Conservation (phyloP, 805 yeast species). For the Kodamaea fukazawae region DNA sequence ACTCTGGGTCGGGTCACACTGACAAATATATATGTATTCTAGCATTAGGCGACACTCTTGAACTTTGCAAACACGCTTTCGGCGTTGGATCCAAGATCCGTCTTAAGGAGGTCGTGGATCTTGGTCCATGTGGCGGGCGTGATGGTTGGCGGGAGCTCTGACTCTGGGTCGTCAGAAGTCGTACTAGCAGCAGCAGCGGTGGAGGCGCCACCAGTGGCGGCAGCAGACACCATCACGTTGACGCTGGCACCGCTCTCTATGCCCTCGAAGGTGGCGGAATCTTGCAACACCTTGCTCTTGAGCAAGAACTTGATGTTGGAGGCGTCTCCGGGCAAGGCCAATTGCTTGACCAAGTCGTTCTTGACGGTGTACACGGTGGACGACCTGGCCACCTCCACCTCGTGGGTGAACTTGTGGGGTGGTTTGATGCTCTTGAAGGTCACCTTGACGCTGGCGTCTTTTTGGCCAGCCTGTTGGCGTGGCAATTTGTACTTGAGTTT, state of each 20-base stretch:
- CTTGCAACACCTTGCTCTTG: constrained; percentile 63
- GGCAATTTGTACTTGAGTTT: constrained; percentile 38
- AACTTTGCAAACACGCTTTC: constrained; percentile 15
- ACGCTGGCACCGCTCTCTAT: constrained; percentile 4
- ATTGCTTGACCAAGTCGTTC: constrained; percentile 27
- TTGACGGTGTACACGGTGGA: constrained; percentile 40
- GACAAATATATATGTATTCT: neutral
- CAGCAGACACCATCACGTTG: constrained; percentile 8
- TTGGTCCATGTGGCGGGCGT: constrained; percentile 19
- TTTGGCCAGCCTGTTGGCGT: constrained; percentile 3
- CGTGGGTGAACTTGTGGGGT: constrained; percentile 56
- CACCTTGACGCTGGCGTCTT: constrained; percentile 19
- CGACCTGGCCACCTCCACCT: constrained; percentile 23
- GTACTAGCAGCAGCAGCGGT: constrained; percentile 1
- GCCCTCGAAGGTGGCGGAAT: constrained; percentile 39
- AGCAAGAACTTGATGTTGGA: constrained; percentile 49
- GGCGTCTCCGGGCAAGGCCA: constrained; percentile 27
- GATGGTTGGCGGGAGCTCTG: constrained; percentile 8
- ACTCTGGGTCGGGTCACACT: too few relatives aligned
- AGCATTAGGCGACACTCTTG: constrained; percentile 4
- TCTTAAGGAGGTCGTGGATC: constrained; percentile 17
- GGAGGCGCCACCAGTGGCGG: neutral
- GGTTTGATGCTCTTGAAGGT: constrained; percentile 65
- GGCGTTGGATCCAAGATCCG: constrained; percentile 22
- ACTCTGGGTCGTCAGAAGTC: constrained; percentile 11